Evolutionary conservation across 2,329 filamentous ascomycete species (phyloP).

Genomic region (Trichoderma sp.): DNA sequence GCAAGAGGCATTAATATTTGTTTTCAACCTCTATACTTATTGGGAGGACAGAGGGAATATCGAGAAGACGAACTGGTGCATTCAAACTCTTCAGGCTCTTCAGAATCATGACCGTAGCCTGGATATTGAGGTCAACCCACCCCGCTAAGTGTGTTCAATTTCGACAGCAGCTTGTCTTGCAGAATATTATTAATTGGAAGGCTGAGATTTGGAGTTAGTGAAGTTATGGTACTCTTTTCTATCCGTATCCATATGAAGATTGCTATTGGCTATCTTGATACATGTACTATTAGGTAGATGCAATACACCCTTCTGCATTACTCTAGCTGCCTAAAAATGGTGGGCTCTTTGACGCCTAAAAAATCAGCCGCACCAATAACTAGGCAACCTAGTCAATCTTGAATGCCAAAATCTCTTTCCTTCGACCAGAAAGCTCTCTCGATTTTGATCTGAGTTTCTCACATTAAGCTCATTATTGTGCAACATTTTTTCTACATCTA

Average conservation of each 20-base stretch:
- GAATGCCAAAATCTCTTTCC: background rate
- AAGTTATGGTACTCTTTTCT: background rate
- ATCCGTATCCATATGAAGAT: background rate
- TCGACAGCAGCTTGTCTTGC: background rate
- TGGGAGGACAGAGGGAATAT: background rate
- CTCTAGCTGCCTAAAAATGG: background rate
- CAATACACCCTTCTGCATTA: background rate
- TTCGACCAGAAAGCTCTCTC: background rate
- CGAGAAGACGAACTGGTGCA: background rate
- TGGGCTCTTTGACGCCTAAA: background rate
- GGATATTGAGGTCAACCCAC: background rate
- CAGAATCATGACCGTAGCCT: background rate
- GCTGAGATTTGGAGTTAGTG: background rate
- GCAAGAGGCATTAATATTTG: background rate
- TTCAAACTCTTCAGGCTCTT: background rate
- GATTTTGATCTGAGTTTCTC: background rate
- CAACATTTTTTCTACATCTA: background rate
- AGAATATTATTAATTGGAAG: background rate
- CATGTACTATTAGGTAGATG: background rate
- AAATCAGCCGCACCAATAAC: background rate
- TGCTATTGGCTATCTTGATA: background rate
- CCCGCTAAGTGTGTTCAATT: background rate
- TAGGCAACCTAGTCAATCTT: background rate
- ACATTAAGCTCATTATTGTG: rapidly evolving
- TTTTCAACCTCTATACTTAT: background rate